Evolutionary conservation across 441 rosid genomes (phyloP), one percentile per base, ranked within the genome.

Genomic region (Erysimum cheiri): DNA sequence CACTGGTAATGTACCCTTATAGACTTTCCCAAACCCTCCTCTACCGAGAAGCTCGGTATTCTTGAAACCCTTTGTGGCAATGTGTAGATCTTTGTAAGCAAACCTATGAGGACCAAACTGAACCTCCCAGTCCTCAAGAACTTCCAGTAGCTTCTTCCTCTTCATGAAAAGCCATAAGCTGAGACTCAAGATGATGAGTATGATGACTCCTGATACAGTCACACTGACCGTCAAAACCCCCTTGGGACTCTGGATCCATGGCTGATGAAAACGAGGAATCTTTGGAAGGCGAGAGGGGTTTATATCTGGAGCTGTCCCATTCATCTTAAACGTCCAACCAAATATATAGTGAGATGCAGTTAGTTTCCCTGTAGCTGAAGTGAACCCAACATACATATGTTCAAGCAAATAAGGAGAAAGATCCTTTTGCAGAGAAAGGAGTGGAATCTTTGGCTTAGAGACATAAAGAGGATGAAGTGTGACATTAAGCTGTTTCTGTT

Each of bases 11-110:
- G 64, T 41, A 17, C 92, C 89, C 37, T 48, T 73, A 32, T 74
- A 85, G 22, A 83, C 87, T 64, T 64, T 76, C 22, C 85, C 89
- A 39, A 87, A 87, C 3, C 85, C 89, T 37, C 88, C 89, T 2
- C 4, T 54, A 54, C 59, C 59, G 1, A 54, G 59, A 54, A 54
- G 1, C 59, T 54, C 39, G 0, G 59, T 4, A 54, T 54, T 2
- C 13, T 14, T 54, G 24, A 54, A 54, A 54, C 39, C 59, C 24
- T 32, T 54, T 54, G 59, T 54, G 3, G 59, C 59, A 31, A 5
- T 14, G 8, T 54, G 40, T 1, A 54, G 39, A 54, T 54, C 59
- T 31, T 54, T 54, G 13, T 14, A 54, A 54, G 59, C 24, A 32
- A 54, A 54, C 59, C 59, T 54, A 1, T 54, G 59, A 54, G 59